A percentile compares a stretch with the other conserved stretches of the same genome.
These are phyloP conservation scores for Didymella arachidicola DNA, from an alignment of 2,329 filamentous ascomycete species.

Conservation along the genomic window DNA sequence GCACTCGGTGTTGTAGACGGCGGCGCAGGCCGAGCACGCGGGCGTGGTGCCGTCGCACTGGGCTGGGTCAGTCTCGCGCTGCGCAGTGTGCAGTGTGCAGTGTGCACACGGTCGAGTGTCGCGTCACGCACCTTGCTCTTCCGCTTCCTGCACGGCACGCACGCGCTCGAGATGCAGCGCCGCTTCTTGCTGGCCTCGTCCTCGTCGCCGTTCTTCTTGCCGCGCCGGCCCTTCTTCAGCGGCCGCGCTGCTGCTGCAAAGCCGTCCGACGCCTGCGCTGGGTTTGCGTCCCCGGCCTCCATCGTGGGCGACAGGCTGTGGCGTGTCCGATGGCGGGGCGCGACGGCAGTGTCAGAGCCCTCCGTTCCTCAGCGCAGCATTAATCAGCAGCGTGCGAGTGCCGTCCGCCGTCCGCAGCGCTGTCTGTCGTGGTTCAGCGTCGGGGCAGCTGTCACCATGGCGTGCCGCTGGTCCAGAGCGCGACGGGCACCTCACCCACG, in stretches of 20 bases:
- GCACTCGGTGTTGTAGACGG: conserved; percentile 89
- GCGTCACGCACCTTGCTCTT: conserved; percentile 44
- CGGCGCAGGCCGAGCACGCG: conserved; percentile 93
- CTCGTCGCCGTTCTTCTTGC: conserved; percentile 45
- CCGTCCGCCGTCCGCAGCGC: conserved; percentile 6
- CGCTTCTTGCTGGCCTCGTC: conserved; percentile 55
- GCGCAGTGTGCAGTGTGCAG: too few relatives aligned
- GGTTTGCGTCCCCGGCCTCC: conserved; percentile 14
- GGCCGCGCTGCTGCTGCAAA: conserved; percentile 9
- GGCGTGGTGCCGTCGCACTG: conserved; percentile 87
- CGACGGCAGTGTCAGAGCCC: conserved; percentile 17
- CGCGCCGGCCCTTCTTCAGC: conserved; percentile 45
- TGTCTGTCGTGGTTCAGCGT: conserved; percentile 26
- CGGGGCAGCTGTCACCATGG: conserved; percentile 28
- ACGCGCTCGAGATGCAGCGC: conserved; percentile 52
- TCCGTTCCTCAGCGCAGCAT: conserved; percentile 25
- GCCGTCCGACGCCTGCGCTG: conserved; percentile 14
- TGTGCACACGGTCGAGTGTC: too few relatives aligned
- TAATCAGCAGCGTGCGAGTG: conserved; percentile 33
- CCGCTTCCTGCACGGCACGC: conserved; percentile 52
- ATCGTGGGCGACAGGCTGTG: conserved; percentile 18
- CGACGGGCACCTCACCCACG: conserved; percentile 19
- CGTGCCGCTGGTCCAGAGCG: conserved; percentile 17
- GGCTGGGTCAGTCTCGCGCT: not conserved
- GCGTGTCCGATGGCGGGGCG: conserved; percentile 27